Base-by-base conservation (phyloP, 2,329 filamentous ascomycete species). In the Fusarium vanettenii region DNA sequence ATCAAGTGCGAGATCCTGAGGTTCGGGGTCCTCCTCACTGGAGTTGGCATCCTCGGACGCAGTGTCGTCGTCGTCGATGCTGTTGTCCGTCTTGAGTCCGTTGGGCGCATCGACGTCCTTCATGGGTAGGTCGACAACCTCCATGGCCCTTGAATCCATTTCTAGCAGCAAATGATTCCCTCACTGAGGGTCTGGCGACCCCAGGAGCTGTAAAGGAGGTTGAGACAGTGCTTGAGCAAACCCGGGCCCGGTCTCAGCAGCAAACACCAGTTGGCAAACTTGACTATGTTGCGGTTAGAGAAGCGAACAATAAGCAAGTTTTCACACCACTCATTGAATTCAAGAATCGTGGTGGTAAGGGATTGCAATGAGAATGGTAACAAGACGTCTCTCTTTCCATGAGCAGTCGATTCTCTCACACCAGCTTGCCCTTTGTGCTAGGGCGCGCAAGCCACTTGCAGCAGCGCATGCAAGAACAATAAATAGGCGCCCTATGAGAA, bases 41-140 rank as follows among this genome's bases (percentile, higher is more conserved):
- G 79, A 82, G 66, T 80, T 81, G 22, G 79, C 82, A 31, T 82
- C 81, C 29, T 83, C 81, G 6, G 79, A 80, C 13, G 81, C 76
- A 11, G 79, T 79, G 50, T 81, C 81, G 31, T 82, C 82, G 9
- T 82, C 79, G n/a, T 82, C 81, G 20, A 79, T 67, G 56, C 73
- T 73, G 55, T 66, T 73, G 37, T 64, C 68, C 13, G 59, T 65
- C 35, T 64, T 72, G 50, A 78, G 35, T 14, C 78, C 79, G 56
- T 81, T 83, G 7, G 78, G 39, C 29, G 66, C 68, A 62, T 80
- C 81, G 20, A 79, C 86, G 75, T 87, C 86, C 55, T 81, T 79
- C 83, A 86, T 86, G 43, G 81, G 82, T 70, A 85, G 83, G 57
- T 88, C 86, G 50, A 85, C 85, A 56, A 81, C 80, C 60, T 87